A percentile compares a stretch with the other conserved stretches of the same genome.
Evolutionary conservation across 73 alveolate species (phyloP).

Genomic region (Paramecium pentaurelia): DNA sequence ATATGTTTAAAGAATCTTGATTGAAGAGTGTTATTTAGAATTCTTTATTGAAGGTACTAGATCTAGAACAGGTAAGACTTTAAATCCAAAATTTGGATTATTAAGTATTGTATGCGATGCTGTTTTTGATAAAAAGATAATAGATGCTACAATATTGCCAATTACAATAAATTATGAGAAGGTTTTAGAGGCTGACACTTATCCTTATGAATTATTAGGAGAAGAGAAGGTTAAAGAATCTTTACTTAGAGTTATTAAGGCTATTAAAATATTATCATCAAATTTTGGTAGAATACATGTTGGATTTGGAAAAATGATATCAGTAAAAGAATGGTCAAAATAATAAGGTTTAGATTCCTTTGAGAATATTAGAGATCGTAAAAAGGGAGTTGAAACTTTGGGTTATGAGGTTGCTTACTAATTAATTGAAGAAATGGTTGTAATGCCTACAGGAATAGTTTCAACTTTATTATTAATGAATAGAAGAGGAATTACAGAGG

Average conservation of each 20-base stretch:
- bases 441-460: conserved; percentile 83
- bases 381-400: conserved; percentile 52
- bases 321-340: conserved; percentile 54
- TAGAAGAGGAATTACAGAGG: conserved; percentile 87
- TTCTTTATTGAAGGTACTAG: conserved; percentile 91
- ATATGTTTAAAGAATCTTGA: conserved; percentile 70
- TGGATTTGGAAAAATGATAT: conserved; percentile 75
- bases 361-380: conserved; percentile 26
- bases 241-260: conserved; percentile 73
- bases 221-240: conserved; percentile 90
- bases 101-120: conserved; percentile 71
- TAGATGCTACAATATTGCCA: conserved; percentile 81
- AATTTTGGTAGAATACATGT: conserved; percentile 84
- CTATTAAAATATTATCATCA: conserved; percentile 69
- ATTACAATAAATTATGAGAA: conserved; percentile 87
- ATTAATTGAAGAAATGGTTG: conserved; percentile 68
- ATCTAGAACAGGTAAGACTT: conserved; percentile 80
- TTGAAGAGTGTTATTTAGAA: conserved; percentile 72
- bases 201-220: conserved; percentile 88
- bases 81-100: conserved; percentile 81
- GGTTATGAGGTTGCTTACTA: conserved; percentile 60
- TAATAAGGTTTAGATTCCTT: conserved; percentile 18
- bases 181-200: conserved; percentile 92
- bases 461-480: conserved; percentile 78
- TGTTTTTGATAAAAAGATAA: conserved; percentile 67